A percentile compares a stretch with the other conserved stretches of the same genome.
Evolutionary conservation across 2,329 filamentous ascomycete genomes (phyloP).

Genomic region (Aspergillus sp.): DNA sequence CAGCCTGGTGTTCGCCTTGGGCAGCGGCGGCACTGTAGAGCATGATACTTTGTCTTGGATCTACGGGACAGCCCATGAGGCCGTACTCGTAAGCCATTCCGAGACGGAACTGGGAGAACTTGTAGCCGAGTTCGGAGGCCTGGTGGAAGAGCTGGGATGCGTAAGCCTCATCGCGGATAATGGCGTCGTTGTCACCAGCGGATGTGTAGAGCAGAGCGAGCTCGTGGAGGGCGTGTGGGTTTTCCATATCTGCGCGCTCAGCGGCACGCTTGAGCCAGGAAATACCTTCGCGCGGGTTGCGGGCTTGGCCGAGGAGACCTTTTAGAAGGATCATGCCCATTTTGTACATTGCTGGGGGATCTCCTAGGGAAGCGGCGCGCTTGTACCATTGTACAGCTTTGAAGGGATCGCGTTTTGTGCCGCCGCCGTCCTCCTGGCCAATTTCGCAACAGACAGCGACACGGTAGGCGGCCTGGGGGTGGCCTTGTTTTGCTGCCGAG

Average conservation of each 20-base stretch:
- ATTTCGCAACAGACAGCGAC: slow-evolving; percentile 98
- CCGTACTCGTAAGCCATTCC: slow-evolving; percentile 91
- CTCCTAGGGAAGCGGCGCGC: slow-evolving; percentile 83
- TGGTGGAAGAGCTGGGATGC: slow-evolving; percentile 79
- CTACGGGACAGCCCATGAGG: slow-evolving; percentile 75
- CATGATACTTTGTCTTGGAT: slow-evolving; percentile 79
- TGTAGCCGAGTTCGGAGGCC: slow-evolving; percentile 87
- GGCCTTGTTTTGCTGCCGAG: slow-evolving; percentile 84
- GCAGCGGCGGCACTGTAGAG: slow-evolving; percentile 92
- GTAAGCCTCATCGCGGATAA: slow-evolving; percentile 79
- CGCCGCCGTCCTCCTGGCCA: slow-evolving; percentile 89
- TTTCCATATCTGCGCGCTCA: slow-evolving; percentile 81
- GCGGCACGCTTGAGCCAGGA: slow-evolving; percentile 92
- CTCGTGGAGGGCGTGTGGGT: slow-evolving; percentile 93
- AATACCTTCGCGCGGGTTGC: slow-evolving; percentile 80
- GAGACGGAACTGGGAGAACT: slow-evolving; percentile 88
- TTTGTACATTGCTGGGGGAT: slow-evolving; percentile 96
- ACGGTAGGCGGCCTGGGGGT: slow-evolving; percentile 84
- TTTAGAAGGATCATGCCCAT: slow-evolving; percentile 95
- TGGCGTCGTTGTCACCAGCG: slow-evolving; percentile 62
- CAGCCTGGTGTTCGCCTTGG: slow-evolving; percentile 91
- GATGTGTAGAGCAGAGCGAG: slow-evolving; percentile 64
- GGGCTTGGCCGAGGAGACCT: slow-evolving; percentile 82
- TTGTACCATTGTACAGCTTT: slow-evolving; percentile 99
- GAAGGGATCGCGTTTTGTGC: slow-evolving; percentile 82